phyloP scores from a whole-genome alignment of 257 asterid genomes.

The Plantago ovata region DNA sequence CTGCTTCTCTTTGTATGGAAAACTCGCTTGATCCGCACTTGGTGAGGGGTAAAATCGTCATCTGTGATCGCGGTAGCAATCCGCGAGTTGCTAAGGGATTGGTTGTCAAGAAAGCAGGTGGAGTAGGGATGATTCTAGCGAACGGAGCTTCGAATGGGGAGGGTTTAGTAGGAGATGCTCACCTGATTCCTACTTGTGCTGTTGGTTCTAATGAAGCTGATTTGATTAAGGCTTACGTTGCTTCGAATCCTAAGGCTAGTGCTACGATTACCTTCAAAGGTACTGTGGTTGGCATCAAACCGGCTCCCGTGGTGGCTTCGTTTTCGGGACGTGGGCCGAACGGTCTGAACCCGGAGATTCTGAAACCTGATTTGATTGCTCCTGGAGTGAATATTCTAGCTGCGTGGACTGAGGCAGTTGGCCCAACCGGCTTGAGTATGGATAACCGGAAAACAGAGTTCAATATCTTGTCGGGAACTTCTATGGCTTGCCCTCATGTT shows the following conservation, averaged over 20 bases:
- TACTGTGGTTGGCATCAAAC: conserved; percentile 72
- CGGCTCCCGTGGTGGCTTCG: conserved; percentile 95
- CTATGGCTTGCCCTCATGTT: conserved; percentile 98
- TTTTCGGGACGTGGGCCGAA: conserved; percentile 90
- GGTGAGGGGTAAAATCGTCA: conserved; percentile 74
- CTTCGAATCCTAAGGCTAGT: conserved; percentile 37
- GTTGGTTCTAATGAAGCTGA: conserved; percentile 77
- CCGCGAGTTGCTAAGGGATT: conserved; percentile 91
- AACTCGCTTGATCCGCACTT: conserved; percentile 62
- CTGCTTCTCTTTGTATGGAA: conserved; percentile 94
- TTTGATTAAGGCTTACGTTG: conserved; percentile 53
- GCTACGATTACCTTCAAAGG: conserved; percentile 72
- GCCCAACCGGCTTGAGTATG: conserved; percentile 80
- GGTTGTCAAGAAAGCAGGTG: conserved; percentile 87
- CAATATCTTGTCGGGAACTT: conserved; percentile 87
- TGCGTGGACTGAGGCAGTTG: conserved; percentile 90
- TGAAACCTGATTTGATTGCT: conserved; percentile 86
- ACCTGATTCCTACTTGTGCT: conserved; percentile 77
- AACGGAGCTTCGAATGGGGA: conserved; percentile 87
- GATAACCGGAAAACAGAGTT: conserved; percentile 74
- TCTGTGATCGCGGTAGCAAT: conserved; percentile 92
- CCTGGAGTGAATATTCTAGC: conserved; percentile 95
- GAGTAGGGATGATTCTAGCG: conserved; percentile 89
- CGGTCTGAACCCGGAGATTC: conserved; percentile 79
- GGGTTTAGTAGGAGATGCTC: conserved; percentile 93